Evolutionary conservation across 495 filamentous ascomycete species (phyloP).

Genomic region (Cryomyces antarcticus): DNA sequence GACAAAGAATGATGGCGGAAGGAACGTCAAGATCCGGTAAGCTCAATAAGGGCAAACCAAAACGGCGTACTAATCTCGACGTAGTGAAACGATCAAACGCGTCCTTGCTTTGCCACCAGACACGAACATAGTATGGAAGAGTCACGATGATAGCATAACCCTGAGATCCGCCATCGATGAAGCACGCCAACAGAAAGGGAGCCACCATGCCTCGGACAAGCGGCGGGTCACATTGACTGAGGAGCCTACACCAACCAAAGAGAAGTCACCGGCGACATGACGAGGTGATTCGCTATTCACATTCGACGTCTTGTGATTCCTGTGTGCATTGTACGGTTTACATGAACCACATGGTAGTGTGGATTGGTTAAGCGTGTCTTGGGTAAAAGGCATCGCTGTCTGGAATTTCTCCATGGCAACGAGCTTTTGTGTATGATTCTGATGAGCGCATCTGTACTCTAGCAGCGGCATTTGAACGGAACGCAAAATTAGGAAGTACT

Average conservation of each 20-base stretch:
- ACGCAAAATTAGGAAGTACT: no score
- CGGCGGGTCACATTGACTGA: slow-evolving; percentile 12
- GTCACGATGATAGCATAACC: slow-evolving; percentile 42
- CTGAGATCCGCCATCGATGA: slow-evolving; percentile 20
- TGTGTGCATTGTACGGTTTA: neutral
- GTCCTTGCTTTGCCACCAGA: slow-evolving; percentile 66
- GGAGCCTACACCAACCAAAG: slow-evolving; percentile 6
- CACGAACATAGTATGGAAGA: slow-evolving; percentile 86
- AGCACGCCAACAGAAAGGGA: slow-evolving; percentile 16
- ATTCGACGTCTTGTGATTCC: neutral
- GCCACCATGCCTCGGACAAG: slow-evolving; percentile 13
- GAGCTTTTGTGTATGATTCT: no score
- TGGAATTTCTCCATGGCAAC: no score
- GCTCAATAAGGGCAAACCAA: slow-evolving; percentile 6
- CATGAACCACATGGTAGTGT: neutral
- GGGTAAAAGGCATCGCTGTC: no score
- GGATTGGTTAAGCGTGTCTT: neutral
- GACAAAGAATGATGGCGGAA: slow-evolving; percentile 77
- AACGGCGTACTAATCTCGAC: neutral
- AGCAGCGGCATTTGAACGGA: no score
- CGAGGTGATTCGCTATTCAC: neutral
- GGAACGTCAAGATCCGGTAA: slow-evolving; percentile 93
- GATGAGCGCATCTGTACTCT: no score
- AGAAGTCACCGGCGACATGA: slow-evolving; percentile 7
- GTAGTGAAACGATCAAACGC: slow-evolving; percentile 81